Evolutionary conservation across 257 asterid genomes (phyloP).

Genomic region (Nicotiana benthamiana): DNA sequence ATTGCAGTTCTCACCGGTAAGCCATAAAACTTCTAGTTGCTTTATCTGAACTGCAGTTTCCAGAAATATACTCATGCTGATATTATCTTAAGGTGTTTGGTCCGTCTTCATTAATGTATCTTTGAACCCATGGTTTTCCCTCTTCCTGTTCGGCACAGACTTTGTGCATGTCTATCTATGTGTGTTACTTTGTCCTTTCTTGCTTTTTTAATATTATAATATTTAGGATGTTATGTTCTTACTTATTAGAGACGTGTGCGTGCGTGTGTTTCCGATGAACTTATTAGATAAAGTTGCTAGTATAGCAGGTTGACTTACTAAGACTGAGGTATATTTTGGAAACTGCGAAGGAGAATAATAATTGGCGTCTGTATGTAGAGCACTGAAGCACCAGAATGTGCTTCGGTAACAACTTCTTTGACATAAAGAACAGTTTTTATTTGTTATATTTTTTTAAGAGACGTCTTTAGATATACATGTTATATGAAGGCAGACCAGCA

Average conservation of each 20-base stretch:
- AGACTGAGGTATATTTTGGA: not conserved
- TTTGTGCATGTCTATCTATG: too few species aligned
- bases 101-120: not conserved
- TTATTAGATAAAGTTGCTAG: not conserved
- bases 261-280: not conserved
- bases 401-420: not conserved
- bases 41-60: not conserved
- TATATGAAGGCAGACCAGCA: too few species aligned
- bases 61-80: not conserved
- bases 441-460: not conserved
- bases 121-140: not conserved
- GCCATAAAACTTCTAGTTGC: not conserved
- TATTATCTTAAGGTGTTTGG: not conserved
- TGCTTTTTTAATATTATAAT: too few species aligned
- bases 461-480: not conserved
- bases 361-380: not conserved
- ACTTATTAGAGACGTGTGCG: too few species aligned
- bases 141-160: too few species aligned
- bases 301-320: not conserved
- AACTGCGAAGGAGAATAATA: not conserved
- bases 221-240: too few species aligned
- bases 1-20: conserved; percentile 24
- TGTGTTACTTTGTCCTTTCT: too few species aligned
- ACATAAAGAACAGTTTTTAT: not conserved
- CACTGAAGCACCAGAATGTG: not conserved